Evolutionary conservation across 2,329 filamentous ascomycete species (phyloP).

Genomic region (Parafenestella ontariensis): DNA sequence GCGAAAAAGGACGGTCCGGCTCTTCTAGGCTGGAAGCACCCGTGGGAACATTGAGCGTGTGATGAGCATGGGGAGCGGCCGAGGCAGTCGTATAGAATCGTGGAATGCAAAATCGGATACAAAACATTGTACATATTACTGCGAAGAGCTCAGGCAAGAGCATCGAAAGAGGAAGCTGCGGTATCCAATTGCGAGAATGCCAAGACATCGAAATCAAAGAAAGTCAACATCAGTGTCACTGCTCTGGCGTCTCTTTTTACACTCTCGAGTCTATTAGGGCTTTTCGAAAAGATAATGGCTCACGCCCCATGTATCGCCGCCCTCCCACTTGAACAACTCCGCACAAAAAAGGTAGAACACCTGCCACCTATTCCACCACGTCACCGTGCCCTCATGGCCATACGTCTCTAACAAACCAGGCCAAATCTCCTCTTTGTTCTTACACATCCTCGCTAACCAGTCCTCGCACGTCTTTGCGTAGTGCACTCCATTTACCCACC

Average conservation of each 20-base stretch:
- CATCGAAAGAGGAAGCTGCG: conserved; percentile 6
- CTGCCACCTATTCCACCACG: conserved; percentile 75
- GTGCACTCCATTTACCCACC: conserved; percentile 74
- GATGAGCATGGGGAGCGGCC: neutral
- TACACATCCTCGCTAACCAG: conserved; percentile 68
- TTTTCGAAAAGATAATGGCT: conserved; percentile 73
- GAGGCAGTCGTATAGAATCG: neutral
- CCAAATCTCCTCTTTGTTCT: conserved; percentile 67
- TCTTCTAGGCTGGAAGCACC: conserved; percentile 92
- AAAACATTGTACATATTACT: conserved; percentile 21
- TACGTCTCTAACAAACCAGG: conserved; percentile 70
- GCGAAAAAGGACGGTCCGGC: conserved; percentile 95
- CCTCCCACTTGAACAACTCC: conserved; percentile 71
- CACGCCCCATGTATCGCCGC: conserved; percentile 72
- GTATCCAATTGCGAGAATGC: conserved; percentile 18
- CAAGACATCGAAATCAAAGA: conserved; percentile 21
- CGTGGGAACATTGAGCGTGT: conserved; percentile 46
- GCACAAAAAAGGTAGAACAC: conserved; percentile 76
- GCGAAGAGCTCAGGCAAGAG: neutral
- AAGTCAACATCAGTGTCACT: neutral
- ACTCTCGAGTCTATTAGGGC: conserved; percentile 30
- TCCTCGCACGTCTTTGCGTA: conserved; percentile 76
- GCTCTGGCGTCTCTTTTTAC: neutral
- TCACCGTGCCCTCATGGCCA: conserved; percentile 64
- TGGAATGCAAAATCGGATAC: neutral